phyloP scores from a whole-genome alignment of 305 asterid species.

The Rubia balearica region DNA sequence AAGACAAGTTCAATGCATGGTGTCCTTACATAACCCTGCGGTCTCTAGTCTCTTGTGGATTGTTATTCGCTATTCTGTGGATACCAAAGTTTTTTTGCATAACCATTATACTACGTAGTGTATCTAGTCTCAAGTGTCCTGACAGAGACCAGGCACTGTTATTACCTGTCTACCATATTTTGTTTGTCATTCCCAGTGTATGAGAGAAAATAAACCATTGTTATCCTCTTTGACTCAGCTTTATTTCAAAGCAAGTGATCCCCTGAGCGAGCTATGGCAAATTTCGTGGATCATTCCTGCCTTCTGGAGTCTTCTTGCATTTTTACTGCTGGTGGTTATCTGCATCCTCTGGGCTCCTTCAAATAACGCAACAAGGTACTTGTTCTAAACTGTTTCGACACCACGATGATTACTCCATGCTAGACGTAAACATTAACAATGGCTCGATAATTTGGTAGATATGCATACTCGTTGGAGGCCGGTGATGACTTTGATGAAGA shows the following conservation, averaged over 20 bases:
- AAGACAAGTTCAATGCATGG: not conserved
- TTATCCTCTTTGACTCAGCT: constrained; percentile 23
- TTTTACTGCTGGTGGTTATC: constrained; percentile 25
- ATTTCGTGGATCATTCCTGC: constrained; percentile 35
- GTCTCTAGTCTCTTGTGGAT: not conserved
- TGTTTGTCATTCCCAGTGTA: not conserved
- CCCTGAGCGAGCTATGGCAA: constrained; percentile 32
- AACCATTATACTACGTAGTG: not conserved
- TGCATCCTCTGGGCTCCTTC: constrained; percentile 36
- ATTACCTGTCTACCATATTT: too few species aligned
- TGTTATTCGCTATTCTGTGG: not conserved
- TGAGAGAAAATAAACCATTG: not conserved
- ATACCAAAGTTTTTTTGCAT: not conserved
- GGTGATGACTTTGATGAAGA: constrained; percentile 34
- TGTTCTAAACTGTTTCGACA: not conserved
- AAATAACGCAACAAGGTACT: constrained; percentile 28
- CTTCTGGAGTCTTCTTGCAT: constrained; percentile 30
- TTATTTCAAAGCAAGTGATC: constrained; percentile 35
- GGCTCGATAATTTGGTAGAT: constrained; percentile 15
- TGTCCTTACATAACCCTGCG: not conserved
- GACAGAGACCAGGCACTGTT: too few species aligned
- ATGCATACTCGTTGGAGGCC: constrained; percentile 26
- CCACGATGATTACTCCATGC: not conserved
- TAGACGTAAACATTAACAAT: not conserved
- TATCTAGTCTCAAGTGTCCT: too few species aligned